Percentiles rank a stretch among this genome's conserved stretches.
These are phyloP conservation scores for Nectriaceae sp. DNA, from an alignment of 2,329 filamentous ascomycete species.

Conservation along the genomic window DNA sequence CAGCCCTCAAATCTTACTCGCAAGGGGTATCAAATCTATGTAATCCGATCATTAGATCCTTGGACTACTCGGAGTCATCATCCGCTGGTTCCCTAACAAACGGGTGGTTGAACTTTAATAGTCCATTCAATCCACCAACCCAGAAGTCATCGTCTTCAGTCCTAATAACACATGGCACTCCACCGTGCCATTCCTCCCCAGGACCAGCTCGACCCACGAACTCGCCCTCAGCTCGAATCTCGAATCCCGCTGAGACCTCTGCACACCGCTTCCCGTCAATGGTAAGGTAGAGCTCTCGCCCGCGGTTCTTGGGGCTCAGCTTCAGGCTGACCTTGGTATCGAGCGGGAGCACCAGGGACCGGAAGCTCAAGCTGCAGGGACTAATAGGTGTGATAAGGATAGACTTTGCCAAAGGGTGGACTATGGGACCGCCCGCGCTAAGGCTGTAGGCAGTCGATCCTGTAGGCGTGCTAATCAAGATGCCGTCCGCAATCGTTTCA, in stretches of 20 bases:
- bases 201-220: constrained; percentile 57
- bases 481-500: constrained; percentile 91
- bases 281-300: constrained; percentile 75
- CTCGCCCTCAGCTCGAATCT: constrained; percentile 88
- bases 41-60: background rate
- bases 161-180: constrained; percentile 89
- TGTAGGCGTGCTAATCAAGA: constrained; percentile 91
- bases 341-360: constrained; percentile 84
- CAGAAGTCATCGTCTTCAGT: constrained; percentile 82
- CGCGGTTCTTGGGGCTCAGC: constrained; percentile 78
- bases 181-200: constrained; percentile 64
- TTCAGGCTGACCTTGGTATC: constrained; percentile 82
- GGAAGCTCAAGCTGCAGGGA: constrained; percentile 86
- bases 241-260: constrained; percentile 73
- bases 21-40: background rate
- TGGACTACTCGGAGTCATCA: constrained; percentile 26
- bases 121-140: constrained; percentile 90
- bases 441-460: constrained; percentile 95
- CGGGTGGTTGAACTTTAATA: constrained; percentile 97
- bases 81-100: constrained; percentile 63
- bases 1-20: too few relatives aligned
- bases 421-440: constrained; percentile 89
- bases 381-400: constrained; percentile 93
- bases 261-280: constrained; percentile 73
- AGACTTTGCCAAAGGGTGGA: constrained; percentile 88